phyloP scores from a whole-genome alignment of 306 rosid species.

The Cucurbita maxima region DNA sequence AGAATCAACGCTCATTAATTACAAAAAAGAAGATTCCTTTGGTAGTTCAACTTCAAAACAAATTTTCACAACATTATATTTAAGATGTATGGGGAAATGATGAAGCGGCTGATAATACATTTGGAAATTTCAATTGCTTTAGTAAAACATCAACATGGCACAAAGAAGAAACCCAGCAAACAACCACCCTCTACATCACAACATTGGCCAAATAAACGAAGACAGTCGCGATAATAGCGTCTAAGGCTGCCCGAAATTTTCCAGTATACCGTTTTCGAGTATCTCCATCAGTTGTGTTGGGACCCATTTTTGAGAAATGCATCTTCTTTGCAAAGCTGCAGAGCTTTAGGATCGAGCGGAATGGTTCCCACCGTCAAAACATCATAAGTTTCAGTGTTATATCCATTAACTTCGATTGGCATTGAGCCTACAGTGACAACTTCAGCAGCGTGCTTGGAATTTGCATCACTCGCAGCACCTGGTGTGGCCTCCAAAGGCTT shows the following conservation, averaged over 20 bases:
- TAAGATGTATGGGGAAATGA: neutral
- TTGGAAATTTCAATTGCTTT: neutral
- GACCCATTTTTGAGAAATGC: neutral
- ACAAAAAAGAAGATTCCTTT: neutral
- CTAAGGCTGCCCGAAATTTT: neutral
- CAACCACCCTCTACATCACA: neutral
- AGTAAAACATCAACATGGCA: neutral
- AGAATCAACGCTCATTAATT: neutral
- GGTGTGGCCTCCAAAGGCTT: slow-evolving; percentile 10
- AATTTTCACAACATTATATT: neutral
- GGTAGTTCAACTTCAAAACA: neutral
- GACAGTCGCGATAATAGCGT: neutral
- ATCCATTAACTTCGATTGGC: slow-evolving; percentile 59
- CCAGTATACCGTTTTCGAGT: neutral
- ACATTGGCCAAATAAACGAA: neutral
- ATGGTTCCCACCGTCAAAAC: slow-evolving; percentile 64
- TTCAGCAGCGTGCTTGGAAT: slow-evolving; percentile 19
- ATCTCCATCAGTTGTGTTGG: neutral
- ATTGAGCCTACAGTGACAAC: slow-evolving; percentile 64
- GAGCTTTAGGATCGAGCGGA: slow-evolving; percentile 48
- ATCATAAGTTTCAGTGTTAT: slow-evolving; percentile 18
- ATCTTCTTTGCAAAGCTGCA: slow-evolving; percentile 30
- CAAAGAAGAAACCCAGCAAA: neutral
- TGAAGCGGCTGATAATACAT: neutral
- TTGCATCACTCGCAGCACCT: slow-evolving; percentile 6